Evolutionary conservation across 129 eudicot species (phyloP), one percentile per base, ranked within the genome.

Genomic region (Chrysanthemum lavandulifolium): DNA sequence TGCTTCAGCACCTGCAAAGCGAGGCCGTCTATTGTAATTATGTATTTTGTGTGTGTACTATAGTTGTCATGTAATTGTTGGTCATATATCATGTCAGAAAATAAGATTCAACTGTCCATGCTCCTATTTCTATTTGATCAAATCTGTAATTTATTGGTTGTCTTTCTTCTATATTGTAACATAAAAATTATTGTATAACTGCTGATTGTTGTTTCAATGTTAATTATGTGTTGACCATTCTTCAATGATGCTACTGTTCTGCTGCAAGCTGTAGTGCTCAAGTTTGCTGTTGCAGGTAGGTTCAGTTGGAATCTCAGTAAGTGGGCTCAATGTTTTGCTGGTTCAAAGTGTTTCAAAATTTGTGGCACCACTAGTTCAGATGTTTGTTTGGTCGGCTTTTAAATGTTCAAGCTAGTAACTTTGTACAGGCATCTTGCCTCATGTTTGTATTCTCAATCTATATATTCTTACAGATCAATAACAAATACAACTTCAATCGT

Each of bases 1-100:
- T 63, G 96, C 92, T 73, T 81, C 96, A 0, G 73, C 73, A 13
- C 80, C 82, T 52, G 92, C 95, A 45, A 93, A 93, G 80, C 79
- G 88, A 29, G 77, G 82, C 48, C 89, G 89, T 13, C 9, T 77
- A 61, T 19, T 78, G 78, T 89, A 80, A 74, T 71, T 71, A 58
- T 23, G 4, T 25, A 25, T 0, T 40, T 6, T 23, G n/a, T 73
- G 11, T 65, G 10, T 65, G 23, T 23, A 31, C 16, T 73, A 73
- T 62, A 50, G 6, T 18, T 15, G 63, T 6, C 71, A 50, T 73
- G 69, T 61, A 16, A 62, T 62, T 16, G 67, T 61, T 62, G 67
- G 14, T 31, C 49, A 62, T 62, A 62, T 61, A 62, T 13, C 16
- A 62, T 29, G 18, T 62, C 23, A 29, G 33, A 31, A 62, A 23